phyloP scores from a whole-genome alignment of 495 filamentous ascomycete species.

The Neurospora africana region DNA sequence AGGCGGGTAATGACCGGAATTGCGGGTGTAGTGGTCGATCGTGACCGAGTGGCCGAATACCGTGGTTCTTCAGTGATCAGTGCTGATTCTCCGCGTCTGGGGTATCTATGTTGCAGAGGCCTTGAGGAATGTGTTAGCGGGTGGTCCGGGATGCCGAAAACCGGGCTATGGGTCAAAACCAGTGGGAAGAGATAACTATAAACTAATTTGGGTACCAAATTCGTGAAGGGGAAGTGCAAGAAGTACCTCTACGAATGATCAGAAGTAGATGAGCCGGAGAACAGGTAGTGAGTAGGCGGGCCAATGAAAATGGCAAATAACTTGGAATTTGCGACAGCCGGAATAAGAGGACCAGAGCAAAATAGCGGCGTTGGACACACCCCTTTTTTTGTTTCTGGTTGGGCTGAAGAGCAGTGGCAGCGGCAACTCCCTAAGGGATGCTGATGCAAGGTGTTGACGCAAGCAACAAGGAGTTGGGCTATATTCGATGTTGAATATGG shows the following conservation, averaged over 20 bases:
- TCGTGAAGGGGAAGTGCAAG: background rate
- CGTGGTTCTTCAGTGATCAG: background rate
- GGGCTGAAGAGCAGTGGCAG: conserved; percentile 9
- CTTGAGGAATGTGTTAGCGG: background rate
- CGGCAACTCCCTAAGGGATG: conserved; percentile 14
- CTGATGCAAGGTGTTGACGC: conserved; percentile 13
- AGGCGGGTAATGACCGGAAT: conserved; percentile 14
- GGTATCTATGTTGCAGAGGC: background rate
- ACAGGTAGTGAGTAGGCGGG: conserved; percentile 17
- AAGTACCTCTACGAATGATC: conserved; percentile 5
- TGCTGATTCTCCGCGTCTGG: background rate
- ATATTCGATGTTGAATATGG: conserved; percentile 15
- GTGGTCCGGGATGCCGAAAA: background rate
- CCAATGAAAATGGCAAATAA: conserved; percentile 20
- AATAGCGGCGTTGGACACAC: conserved; percentile 22
- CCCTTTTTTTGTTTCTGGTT: conserved; percentile 13
- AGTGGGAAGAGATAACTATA: conserved; percentile 7
- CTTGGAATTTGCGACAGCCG: conserved; percentile 17
- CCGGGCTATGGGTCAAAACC: background rate
- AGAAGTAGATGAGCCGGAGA: conserved; percentile 10
- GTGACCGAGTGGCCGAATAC: background rate
- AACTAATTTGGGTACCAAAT: conserved; percentile 10
- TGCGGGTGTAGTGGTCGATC: conserved; percentile 11
- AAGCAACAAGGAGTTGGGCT: conserved; percentile 17
- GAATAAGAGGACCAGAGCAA: conserved; percentile 17